Percentiles rank a stretch among this genome's conserved stretches.
These are phyloP conservation scores for Decorospora gaudefroyi DNA, from an alignment of 2,329 filamentous ascomycete genomes.

Conservation along the genomic window DNA sequence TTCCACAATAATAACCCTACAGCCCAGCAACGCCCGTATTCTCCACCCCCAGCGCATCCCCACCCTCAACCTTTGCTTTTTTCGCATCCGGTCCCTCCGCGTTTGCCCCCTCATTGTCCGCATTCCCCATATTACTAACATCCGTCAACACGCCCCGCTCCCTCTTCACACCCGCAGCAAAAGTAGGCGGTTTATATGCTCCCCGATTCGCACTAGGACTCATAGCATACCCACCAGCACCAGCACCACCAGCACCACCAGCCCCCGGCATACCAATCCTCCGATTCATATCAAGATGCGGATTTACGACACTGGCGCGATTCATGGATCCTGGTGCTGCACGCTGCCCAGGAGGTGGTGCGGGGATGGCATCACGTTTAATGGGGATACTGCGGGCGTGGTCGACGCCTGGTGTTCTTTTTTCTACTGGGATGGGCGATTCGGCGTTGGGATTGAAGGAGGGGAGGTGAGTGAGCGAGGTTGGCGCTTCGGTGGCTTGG, in stretches of 20 bases:
- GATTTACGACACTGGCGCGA: constrained; percentile 54
- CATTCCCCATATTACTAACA: constrained; percentile 52
- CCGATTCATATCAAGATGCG: constrained; percentile 53
- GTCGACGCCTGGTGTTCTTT: constrained; percentile 83
- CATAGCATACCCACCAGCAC: constrained; percentile 39
- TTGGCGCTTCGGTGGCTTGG: constrained; percentile 41
- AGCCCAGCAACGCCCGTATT: constrained; percentile 19
- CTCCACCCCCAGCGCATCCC: constrained; percentile 35
- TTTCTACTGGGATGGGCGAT: constrained; percentile 71
- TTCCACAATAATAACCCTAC: too few relatives aligned
- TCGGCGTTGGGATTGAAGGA: constrained; percentile 57
- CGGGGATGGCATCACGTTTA: constrained; percentile 53
- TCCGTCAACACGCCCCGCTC: constrained; percentile 50
- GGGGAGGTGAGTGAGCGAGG: constrained; percentile 38
- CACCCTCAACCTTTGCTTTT: constrained; percentile 48
- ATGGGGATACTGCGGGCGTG: constrained; percentile 77
- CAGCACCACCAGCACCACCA: constrained; percentile 28
- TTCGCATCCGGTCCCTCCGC: constrained; percentile 48
- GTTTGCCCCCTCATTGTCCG: constrained; percentile 23
- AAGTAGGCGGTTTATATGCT: constrained; percentile 53
- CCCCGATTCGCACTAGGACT: constrained; percentile 52
- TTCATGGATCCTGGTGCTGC: constrained; percentile 21
- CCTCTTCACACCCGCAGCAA: constrained; percentile 31
- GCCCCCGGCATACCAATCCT: constrained; percentile 56
- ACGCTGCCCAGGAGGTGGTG: constrained; percentile 22